Evolutionary conservation across 768 basidiomycete species (phyloP), one percentile per base, ranked within the genome.

Genomic region (Tylopilus intermedius): DNA sequence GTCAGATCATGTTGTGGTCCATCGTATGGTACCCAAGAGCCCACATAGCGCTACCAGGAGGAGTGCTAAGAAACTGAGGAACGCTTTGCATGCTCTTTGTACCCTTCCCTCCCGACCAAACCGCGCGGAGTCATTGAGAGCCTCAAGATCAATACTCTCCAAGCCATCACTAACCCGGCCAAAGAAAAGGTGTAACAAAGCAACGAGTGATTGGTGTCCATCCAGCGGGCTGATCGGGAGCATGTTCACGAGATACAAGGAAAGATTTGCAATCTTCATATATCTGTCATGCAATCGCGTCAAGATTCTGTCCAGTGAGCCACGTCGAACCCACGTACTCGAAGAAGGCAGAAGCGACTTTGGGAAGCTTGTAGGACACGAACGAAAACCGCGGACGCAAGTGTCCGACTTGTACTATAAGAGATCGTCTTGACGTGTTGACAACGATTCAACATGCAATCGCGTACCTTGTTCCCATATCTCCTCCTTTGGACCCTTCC

Each of bases 201-300:
- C 61, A 8, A 61, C 64, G 8, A 90, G 72, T 18, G 87, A 70
- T 57, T 84, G 78, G 8, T 75, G 69, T 26, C 92, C 92, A 55
- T 94, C 92, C 18, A 94, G 73, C 45, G 73, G 71, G 2, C 80
- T 79, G 32, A 93, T 64, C 0, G 92, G 90, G 22, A 94, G 74
- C 26, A 90, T 77, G 65, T 94, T 94, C 72, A 94, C 83, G 52
- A 92, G 69, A 66, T 80, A 92, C 2, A 94, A 73, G 3, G 90
- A 92, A 30, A 93, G 67, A n/a, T 83, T 82, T 2, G 88, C 76
- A 62, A 81, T 79, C 32, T 72, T 69, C 54, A 83, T 67, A 54
- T 88, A 88, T 55, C 88, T 87, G 58, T 50, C 10, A 29, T n/a
- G 4, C 40, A 14, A 7, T 18, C 41, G 4, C 35, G 15, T 58